phyloP scores from a whole-genome alignment of 805 yeast species.

The Barnettozyma californica region DNA sequence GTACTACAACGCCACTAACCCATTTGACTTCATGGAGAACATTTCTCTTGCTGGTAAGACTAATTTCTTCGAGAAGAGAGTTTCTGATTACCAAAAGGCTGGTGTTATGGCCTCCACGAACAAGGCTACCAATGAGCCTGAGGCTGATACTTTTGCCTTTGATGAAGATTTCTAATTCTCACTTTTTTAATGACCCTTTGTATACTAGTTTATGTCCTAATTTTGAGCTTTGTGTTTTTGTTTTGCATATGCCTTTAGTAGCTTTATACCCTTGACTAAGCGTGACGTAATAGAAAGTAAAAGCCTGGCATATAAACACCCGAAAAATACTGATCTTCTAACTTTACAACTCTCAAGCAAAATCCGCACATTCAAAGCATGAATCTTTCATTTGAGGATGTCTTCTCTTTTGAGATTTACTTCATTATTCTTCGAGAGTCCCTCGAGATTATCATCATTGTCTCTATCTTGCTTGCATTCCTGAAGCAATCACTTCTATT shows the following conservation, averaged over 20 bases:
- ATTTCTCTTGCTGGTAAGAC: conserved; percentile 98
- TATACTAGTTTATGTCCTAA: conserved; percentile 1
- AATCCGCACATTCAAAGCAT: background rate
- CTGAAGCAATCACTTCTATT: conserved; percentile 52
- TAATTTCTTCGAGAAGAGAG: conserved; percentile 98
- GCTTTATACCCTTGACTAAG: background rate
- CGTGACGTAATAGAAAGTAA: background rate
- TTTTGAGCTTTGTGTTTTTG: background rate
- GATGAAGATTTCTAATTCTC: conserved; percentile 85
- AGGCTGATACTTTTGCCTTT: conserved; percentile 61
- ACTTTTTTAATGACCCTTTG: conserved; percentile 6
- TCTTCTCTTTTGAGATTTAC: conserved; percentile 68
- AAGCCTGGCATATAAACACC: background rate
- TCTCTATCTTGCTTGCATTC: conserved; percentile 68
- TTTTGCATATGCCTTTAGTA: background rate
- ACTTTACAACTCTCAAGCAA: no score
- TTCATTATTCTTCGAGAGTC: conserved; percentile 72
- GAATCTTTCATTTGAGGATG: conserved; percentile 33
- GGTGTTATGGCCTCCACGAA: conserved; percentile 87
- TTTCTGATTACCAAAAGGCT: conserved; percentile 97
- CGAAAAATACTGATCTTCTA: background rate
- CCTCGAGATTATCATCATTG: conserved; percentile 68
- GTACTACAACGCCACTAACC: conserved; percentile 81
- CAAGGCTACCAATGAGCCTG: conserved; percentile 40
- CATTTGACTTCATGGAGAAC: conserved; percentile 99